phyloP scores from a whole-genome alignment of 139 green algal species.

The Coccomyxa sp. region DNA sequence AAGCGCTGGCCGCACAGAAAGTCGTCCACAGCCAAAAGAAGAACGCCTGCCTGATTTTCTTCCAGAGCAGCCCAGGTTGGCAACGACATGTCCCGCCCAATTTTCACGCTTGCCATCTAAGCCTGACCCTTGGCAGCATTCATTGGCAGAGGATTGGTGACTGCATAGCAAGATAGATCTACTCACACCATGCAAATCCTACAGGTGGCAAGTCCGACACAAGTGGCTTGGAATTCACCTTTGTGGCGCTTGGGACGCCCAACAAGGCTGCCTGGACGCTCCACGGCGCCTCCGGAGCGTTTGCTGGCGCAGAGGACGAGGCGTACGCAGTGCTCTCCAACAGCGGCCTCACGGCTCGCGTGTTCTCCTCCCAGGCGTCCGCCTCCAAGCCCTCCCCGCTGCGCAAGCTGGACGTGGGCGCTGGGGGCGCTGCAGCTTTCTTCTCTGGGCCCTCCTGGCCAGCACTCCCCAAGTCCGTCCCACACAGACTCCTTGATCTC shows the following conservation, averaged over 20 bases:
- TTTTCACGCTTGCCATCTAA: no score
- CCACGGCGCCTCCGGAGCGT: constrained; percentile 28
- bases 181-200: no score
- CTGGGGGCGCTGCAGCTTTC: constrained; percentile 8
- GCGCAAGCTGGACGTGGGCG: constrained; percentile 6
- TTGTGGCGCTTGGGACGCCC: background rate
- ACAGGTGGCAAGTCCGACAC: no score
- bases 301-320: constrained; percentile 34
- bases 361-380: background rate
- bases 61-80: background rate
- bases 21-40: constrained; percentile 9
- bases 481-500: no score
- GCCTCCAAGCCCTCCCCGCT: background rate
- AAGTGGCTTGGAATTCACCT: constrained; percentile 6
- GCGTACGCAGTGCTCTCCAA: constrained; percentile 33
- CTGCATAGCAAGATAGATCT: no score
- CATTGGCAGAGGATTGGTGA: no score
- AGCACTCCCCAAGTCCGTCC: background rate
- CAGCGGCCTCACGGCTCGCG: constrained; percentile 10
- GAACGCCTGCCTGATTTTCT: constrained; percentile 23
- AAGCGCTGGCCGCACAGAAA: background rate
- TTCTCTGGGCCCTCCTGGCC: constrained; percentile 10
- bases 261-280: background rate
- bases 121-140: no score
- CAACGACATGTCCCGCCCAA: no score